These are phyloP conservation scores for Oryza meridionalis DNA, from an alignment of 176 grass and related monocot species.

Conservation along the genomic window DNA sequence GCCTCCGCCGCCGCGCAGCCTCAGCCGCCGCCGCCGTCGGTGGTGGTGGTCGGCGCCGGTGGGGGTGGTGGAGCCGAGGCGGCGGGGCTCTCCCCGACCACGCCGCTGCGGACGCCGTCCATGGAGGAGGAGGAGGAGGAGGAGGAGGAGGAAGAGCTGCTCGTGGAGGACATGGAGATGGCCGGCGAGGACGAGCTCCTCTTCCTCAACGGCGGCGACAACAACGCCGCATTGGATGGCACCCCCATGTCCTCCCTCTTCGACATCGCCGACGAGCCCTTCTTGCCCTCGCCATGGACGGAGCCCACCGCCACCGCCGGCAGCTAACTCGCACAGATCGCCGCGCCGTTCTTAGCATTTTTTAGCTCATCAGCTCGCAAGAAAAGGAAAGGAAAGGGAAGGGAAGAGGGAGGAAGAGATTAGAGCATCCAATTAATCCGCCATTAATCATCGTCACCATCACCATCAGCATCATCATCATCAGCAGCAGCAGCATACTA, in stretches of 20 bases:
- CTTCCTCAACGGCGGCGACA: conserved; percentile 52
- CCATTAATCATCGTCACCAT: conserved; percentile 24
- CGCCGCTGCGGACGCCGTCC: conserved; percentile 52
- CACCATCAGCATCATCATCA: conserved; percentile 4
- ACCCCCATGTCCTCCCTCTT: conserved; percentile 37
- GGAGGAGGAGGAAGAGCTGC: conserved; percentile 57
- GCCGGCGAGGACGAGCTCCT: conserved; percentile 81
- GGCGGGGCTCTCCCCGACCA: conserved; percentile 50
- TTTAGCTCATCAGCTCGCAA: background rate
- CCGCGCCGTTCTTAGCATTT: background rate
- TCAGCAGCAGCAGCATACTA: conserved; percentile 2
- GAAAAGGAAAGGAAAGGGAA: background rate
- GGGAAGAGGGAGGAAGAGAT: conserved; percentile 38
- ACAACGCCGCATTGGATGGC: conserved; percentile 9
- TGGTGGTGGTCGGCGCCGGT: background rate
- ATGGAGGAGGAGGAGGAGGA: conserved; percentile 59
- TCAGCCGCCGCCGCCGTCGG: conserved; percentile 36
- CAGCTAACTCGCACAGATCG: conserved; percentile 31
- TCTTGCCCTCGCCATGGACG: conserved; percentile 20
- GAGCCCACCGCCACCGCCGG: background rate
- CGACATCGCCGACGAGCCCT: conserved; percentile 40
- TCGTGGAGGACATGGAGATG: conserved; percentile 80
- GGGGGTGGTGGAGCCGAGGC: background rate
- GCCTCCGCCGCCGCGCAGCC: background rate
- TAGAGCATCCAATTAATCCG: conserved; percentile 27